These are phyloP conservation scores for Naumovozyma baii DNA, from an alignment of 805 yeast genomes.

Conservation along the genomic window DNA sequence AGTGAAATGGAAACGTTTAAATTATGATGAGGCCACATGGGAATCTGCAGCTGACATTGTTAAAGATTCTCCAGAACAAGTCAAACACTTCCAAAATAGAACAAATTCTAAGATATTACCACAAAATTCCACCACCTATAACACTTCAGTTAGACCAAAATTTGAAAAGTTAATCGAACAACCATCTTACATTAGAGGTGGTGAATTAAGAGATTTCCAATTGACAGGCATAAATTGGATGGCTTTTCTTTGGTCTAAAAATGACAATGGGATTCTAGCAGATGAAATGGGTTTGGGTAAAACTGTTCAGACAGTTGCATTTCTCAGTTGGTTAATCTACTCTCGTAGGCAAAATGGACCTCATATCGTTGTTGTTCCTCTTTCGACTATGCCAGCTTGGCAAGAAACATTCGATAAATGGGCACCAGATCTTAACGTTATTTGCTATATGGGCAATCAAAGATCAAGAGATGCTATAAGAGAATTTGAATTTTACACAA, in stretches of 20 bases:
- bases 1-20: constrained; percentile 88
- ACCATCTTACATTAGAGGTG: constrained; percentile 82
- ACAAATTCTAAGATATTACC: constrained; percentile 80
- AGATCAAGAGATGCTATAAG: constrained; percentile 73
- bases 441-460: constrained; percentile 88
- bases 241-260: constrained; percentile 97
- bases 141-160: constrained; percentile 59
- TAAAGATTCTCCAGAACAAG: constrained; percentile 71
- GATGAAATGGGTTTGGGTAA: constrained; percentile 99
- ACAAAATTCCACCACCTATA: constrained; percentile 66
- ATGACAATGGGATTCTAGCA: constrained; percentile 94
- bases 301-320: constrained; percentile 93
- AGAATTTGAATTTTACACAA: constrained; percentile 73
- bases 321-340: constrained; percentile 87
- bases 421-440: constrained; percentile 93
- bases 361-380: constrained; percentile 89
- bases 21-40: constrained; percentile 96
- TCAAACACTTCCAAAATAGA: constrained; percentile 71
- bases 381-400: constrained; percentile 97
- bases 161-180: constrained; percentile 81
- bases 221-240: constrained; percentile 97
- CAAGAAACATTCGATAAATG: constrained; percentile 96
- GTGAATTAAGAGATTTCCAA: constrained; percentile 93
- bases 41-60: constrained; percentile 87
- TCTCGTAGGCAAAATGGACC: constrained; percentile 98